These are phyloP conservation scores for Cordyceps militaris DNA, from an alignment of 2,329 filamentous ascomycete species.

Conservation along the genomic window DNA sequence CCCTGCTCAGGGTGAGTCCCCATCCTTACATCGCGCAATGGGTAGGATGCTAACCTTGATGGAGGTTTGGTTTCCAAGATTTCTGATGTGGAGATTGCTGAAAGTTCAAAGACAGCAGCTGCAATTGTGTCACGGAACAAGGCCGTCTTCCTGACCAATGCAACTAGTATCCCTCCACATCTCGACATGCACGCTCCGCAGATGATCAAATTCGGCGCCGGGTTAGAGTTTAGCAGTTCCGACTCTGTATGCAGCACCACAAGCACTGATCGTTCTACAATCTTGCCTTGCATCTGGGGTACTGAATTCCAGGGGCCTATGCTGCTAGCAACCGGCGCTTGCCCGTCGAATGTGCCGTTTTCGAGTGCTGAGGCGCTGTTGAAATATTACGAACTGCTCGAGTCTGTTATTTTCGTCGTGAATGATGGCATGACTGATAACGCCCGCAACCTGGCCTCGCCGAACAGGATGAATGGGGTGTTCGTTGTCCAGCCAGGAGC, in stretches of 20 bases:
- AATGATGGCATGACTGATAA: conserved; percentile 17
- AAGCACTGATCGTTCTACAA: not conserved
- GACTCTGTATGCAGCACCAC: no score
- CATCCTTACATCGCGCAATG: no score
- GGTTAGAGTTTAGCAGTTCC: not conserved
- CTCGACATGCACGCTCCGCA: not conserved
- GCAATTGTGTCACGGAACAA: not conserved
- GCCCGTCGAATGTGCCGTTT: conserved; percentile 14
- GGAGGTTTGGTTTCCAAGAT: not conserved
- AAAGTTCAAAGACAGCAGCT: no score
- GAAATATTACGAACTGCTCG: conserved; percentile 11
- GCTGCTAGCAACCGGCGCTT: conserved; percentile 15
- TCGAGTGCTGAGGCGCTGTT: not conserved
- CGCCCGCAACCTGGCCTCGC: conserved; percentile 13
- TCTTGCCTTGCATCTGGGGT: conserved; percentile 18
- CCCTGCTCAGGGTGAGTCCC: not conserved
- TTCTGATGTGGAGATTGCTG: not conserved
- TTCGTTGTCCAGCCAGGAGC: conserved; percentile 14
- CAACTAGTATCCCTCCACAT: not conserved
- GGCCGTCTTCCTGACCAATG: conserved; percentile 1
- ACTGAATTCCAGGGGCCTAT: conserved; percentile 15
- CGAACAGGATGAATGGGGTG: conserved; percentile 14
- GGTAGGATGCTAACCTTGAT: not conserved
- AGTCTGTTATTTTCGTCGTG: conserved; percentile 13
- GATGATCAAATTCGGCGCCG: conserved; percentile 7